These are phyloP conservation scores for Strigomonas culicis DNA, from an alignment of 208 protist genomes.

Conservation along the genomic window DNA sequence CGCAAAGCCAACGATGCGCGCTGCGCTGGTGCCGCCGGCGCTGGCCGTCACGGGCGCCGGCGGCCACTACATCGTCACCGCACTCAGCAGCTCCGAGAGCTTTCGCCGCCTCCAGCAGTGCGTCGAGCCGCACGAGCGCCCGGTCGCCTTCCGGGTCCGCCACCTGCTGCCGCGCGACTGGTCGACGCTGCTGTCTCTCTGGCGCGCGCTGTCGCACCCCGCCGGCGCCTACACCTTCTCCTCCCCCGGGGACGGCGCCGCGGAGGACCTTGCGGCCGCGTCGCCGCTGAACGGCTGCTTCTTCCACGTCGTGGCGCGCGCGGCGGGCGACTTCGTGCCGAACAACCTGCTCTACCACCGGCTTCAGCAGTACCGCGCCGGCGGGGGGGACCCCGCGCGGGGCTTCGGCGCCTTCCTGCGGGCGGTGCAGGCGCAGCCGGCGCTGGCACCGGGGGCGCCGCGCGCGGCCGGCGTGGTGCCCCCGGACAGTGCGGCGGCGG, in stretches of 20 bases:
- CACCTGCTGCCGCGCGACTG: conserved; percentile 1
- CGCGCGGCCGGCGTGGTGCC: conserved; percentile 3
- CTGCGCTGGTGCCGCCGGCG: conserved; percentile 3
- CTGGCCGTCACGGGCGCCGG: conserved; percentile 8
- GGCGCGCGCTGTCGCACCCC: background rate
- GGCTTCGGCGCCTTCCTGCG: conserved; percentile 18
- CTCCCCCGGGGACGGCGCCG: conserved; percentile 11
- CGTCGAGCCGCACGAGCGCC: background rate
- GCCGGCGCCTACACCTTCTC: conserved; percentile 2
- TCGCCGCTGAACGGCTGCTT: conserved; percentile 36
- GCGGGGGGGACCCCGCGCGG: background rate
- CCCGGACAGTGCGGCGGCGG: conserved; percentile 14
- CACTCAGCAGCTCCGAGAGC: conserved; percentile 11
- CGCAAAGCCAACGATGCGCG: background rate
- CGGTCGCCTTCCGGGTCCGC: background rate
- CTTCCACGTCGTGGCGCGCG: conserved; percentile 73
- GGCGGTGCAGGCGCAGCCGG: conserved; percentile 20
- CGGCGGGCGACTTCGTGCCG: conserved; percentile 57
- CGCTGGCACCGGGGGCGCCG: conserved; percentile 17
- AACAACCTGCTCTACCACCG: conserved; percentile 85
- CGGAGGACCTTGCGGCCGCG: background rate
- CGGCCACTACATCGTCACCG: conserved; percentile 9
- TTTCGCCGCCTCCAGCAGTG: conserved; percentile 1
- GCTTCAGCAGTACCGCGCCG: conserved; percentile 37
- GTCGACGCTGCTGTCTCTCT: conserved; percentile 1